Conservation (phyloP, 108 stramenopile species). For the Nannochloropsis oceanica region DNA sequence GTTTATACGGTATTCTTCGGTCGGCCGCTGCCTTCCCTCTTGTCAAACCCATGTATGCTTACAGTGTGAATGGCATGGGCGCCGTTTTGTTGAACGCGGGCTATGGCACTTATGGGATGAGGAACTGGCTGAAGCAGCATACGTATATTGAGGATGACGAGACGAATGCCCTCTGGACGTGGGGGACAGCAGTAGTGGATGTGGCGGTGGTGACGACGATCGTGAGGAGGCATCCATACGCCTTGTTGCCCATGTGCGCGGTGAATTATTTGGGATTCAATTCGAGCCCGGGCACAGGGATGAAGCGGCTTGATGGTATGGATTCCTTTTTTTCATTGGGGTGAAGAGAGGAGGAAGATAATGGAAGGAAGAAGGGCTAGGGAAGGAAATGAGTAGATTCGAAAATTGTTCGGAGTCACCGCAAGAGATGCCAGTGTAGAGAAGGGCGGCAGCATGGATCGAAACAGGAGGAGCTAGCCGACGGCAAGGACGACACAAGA, state of each 20-base stretch:
- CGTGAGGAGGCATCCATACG: background rate
- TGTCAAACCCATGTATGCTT: background rate
- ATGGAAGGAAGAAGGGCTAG: background rate
- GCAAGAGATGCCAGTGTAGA: too few relatives aligned
- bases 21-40: background rate
- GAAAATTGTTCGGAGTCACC: too few relatives aligned
- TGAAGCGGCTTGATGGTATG: background rate
- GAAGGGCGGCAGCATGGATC: too few relatives aligned
- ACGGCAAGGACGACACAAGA: too few relatives aligned
- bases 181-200: background rate
- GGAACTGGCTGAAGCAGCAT: background rate
- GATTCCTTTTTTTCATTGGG: background rate
- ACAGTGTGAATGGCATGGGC: background rate
- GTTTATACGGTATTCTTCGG: background rate
- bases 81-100: background rate
- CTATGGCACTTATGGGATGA: background rate
- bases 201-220: background rate
- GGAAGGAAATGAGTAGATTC: too few relatives aligned
- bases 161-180: background rate
- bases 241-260: background rate
- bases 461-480: too few relatives aligned
- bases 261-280: background rate
- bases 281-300: background rate
- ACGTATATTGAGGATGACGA: background rate
- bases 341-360: background rate